Percentiles rank a stretch among this genome's conserved stretches.
These are phyloP conservation scores for Paecilomyces variotii DNA, from an alignment of 2,329 filamentous ascomycete genomes.

Conservation along the genomic window DNA sequence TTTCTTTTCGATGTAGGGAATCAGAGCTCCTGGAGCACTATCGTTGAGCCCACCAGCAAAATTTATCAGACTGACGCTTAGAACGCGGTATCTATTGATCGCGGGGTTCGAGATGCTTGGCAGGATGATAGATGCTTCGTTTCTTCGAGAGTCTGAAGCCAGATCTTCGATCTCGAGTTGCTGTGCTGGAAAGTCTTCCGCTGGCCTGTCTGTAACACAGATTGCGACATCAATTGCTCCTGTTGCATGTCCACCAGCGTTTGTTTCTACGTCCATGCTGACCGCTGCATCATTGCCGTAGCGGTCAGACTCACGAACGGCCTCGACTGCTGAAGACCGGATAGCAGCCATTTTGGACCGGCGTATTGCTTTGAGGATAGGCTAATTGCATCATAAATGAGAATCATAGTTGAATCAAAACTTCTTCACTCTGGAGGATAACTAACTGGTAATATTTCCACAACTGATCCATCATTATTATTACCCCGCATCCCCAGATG, in stretches of 20 bases:
- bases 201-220: background rate
- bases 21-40: slow-evolving; percentile 65
- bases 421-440: too few relatives aligned
- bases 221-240: background rate
- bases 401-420: too few relatives aligned
- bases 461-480: too few relatives aligned
- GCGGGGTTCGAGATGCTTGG: slow-evolving; percentile 22
- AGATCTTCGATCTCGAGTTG: background rate
- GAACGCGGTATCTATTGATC: slow-evolving; percentile 64
- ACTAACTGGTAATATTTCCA: too few relatives aligned
- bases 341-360: background rate
- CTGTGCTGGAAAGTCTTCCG: background rate
- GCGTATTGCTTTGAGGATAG: background rate
- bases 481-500: background rate
- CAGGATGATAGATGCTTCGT: background rate
- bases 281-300: background rate
- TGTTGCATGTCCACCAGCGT: background rate
- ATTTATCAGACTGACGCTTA: slow-evolving; percentile 56
- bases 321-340: background rate
- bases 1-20: slow-evolving; percentile 70
- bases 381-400: background rate
- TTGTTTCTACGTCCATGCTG: background rate
- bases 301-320: background rate
- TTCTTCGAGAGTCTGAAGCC: background rate
- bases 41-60: slow-evolving; percentile 68